Conservation (phyloP, 768 basidiomycete genomes). For the Chlorophyllum brunneum region DNA sequence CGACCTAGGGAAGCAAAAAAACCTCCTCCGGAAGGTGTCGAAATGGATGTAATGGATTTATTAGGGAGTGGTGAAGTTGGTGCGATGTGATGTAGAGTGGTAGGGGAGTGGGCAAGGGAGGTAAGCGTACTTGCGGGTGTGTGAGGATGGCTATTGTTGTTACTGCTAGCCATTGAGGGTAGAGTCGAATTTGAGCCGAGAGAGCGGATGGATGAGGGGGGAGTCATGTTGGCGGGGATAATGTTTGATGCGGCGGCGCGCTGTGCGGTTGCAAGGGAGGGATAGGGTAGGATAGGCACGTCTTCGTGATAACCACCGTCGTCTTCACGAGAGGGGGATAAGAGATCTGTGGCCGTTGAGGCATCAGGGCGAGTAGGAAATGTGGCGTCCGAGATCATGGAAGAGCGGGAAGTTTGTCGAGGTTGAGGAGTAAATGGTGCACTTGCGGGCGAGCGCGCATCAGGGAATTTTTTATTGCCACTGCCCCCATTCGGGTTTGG, state of each 20-base stretch:
- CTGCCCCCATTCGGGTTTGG: slow-evolving; percentile 16
- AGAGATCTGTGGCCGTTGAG: slow-evolving; percentile 71
- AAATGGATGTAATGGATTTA: not conserved
- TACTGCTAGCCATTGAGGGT: slow-evolving; percentile 12
- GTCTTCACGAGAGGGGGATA: slow-evolving; percentile 31
- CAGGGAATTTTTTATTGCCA: slow-evolving; percentile 1
- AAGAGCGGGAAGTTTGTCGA: slow-evolving; percentile 67
- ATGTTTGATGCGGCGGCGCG: slow-evolving; percentile 30
- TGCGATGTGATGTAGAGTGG: slow-evolving; percentile 1
- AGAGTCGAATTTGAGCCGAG: slow-evolving; percentile 36
- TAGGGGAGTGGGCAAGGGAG: not conserved
- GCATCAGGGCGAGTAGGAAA: slow-evolving; percentile 82
- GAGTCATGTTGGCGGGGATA: slow-evolving; percentile 19
- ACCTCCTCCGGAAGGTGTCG: slow-evolving; percentile 27
- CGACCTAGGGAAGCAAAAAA: slow-evolving; percentile 77
- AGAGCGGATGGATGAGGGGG: slow-evolving; percentile 50
- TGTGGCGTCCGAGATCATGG: slow-evolving; percentile 70
- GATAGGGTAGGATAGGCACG: slow-evolving; percentile 70
- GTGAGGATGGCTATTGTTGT: slow-evolving; percentile 28
- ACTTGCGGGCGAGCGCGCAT: slow-evolving; percentile 31
- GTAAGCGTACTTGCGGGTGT: slow-evolving; percentile 4
- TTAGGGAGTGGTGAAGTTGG: not conserved
- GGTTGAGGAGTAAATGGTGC: slow-evolving; percentile 47
- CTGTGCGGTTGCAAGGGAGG: slow-evolving; percentile 51
- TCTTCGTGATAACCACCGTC: slow-evolving; percentile 50